Evolutionary conservation across 805 yeast genomes (phyloP), one percentile per base, ranked within the genome.

Genomic region (Suhomyces vadensis): DNA sequence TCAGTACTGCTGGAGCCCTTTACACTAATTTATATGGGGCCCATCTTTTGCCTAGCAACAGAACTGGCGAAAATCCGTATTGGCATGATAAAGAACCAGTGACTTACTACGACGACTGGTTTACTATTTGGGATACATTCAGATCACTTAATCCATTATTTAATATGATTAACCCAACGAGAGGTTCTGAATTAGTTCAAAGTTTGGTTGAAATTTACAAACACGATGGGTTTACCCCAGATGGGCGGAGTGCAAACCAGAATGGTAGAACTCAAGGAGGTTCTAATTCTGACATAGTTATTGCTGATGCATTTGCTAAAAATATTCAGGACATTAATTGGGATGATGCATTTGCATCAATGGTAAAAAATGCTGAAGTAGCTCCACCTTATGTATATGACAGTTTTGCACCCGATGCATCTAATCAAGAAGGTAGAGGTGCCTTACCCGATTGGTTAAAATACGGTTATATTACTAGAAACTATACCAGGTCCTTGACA

Each of bases 241-340:
- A 67, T 44, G 71, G 65, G 4, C 53, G 73, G 21, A 54, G 64
- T 21, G 67, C 69, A 14, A 61, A 62, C 39, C 66, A 67, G 46
- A 63, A 64, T 37, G 71, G 71, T 8, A 53, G 64, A 33, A 63
- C 70, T 3, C 70, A 65, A 46, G 73, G 73, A 14, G 73, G 71
- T 0, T 54, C 64, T 23, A 64, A 65, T 42, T 61, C 69, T 4
- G 73, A 67, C 44, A 62, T 65, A 27, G 55, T 65, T 5, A 50
- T 67, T 35, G 69, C 70, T 6, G 73, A 67, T 49, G 71, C 70
- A 1, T 64, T 49, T 40, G 47, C 57, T 5, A 67, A 67, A 46
- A 52, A 54, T 4, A 49, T 66, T 11, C 48, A 48, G 13, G 45
- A 41, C 9, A 48, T 65, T 3, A 47, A 63, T 43, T 67, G 71